Base-by-base conservation (phyloP, 2,329 filamentous ascomycete genomes). In the Rutstroemia sydowiana region DNA sequence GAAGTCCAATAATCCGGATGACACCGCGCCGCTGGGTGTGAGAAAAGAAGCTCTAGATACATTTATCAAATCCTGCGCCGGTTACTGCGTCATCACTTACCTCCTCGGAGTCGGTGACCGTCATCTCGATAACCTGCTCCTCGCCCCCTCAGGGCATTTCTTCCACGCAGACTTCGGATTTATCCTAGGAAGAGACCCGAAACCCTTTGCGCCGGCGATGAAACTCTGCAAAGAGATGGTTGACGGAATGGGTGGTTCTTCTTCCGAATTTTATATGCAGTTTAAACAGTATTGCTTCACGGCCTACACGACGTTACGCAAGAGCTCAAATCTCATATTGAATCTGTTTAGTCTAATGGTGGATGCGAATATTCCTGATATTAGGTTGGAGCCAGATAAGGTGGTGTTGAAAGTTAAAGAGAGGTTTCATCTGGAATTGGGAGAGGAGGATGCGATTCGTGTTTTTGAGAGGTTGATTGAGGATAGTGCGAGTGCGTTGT, bases 101-200 rank as follows among this genome's bases (percentile, higher is more conserved):
- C 87, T 98, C 14, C 80, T 98, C 11, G 95, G 93, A 30, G 93
- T 98, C 2, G 93, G 93, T 18, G 93, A 98, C 67, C 84, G 93
- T 1, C 93, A 98, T 70, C 78, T 97, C 2, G 93, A 98, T 68
- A 98, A 98, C 63, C 80, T 98, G 1, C 82, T 98, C 23, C 81
- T 98, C 5, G 82, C 90, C 0, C 91, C 93, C 1, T 86, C 91
- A 60, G 93, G 83, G 0, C 89, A 95, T 69, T 98, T 98, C 74
- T 96, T 98, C 77, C 93, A 98, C 67, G 91, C 92, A 28, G 93
- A 98, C 68, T 98, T 98, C 63, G 93, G 95, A 39, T 98, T 95
- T 70, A 98, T 98, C 56, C 84, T 98, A 1, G 93, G 93, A 16
- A 87, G 93, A 37, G 93, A 98, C 61, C 93, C 93, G 0, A 98